phyloP scores from a whole-genome alignment of 2,329 filamentous ascomycete genomes.

The Xylariaceae sp. region DNA sequence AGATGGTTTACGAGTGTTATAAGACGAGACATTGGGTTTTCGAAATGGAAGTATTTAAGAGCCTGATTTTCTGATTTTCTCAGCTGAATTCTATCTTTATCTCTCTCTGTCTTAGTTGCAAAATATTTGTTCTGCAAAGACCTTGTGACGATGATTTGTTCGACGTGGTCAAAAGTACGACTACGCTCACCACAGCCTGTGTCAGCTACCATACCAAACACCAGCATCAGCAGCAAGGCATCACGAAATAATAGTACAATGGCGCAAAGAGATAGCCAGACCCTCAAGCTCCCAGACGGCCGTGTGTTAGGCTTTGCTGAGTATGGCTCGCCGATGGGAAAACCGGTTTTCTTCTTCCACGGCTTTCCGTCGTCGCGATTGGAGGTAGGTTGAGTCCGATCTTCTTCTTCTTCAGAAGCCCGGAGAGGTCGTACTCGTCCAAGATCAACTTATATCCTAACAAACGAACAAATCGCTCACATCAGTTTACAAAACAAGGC shows the following conservation, averaged over 20 bases:
- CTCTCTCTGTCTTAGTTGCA: no score
- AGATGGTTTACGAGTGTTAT: not conserved
- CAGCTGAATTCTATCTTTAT: no score
- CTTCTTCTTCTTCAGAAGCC: no score
- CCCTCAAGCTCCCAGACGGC: conserved; percentile 11
- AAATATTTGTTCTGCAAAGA: no score
- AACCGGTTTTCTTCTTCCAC: conserved; percentile 21
- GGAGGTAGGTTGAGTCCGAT: conserved; percentile 18
- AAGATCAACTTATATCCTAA: not conserved
- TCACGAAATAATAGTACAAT: not conserved
- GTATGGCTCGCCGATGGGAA: conserved; percentile 20
- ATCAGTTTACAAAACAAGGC: conserved; percentile 11
- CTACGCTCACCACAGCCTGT: not conserved
- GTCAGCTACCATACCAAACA: not conserved
- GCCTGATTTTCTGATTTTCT: not conserved
- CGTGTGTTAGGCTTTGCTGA: conserved; percentile 16
- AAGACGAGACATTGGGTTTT: not conserved
- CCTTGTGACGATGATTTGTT: no score
- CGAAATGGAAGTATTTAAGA: not conserved
- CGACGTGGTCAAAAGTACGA: not conserved
- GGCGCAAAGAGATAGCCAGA: conserved; percentile 11
- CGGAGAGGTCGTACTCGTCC: no score
- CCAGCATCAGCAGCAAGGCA: not conserved
- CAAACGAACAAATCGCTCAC: no score
- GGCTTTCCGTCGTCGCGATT: conserved; percentile 20